A percentile compares a stretch with the other conserved stretches of the same genome.
Conservation (phyloP, 2,329 filamentous ascomycete genomes). For the Hypoxylon sp. region DNA sequence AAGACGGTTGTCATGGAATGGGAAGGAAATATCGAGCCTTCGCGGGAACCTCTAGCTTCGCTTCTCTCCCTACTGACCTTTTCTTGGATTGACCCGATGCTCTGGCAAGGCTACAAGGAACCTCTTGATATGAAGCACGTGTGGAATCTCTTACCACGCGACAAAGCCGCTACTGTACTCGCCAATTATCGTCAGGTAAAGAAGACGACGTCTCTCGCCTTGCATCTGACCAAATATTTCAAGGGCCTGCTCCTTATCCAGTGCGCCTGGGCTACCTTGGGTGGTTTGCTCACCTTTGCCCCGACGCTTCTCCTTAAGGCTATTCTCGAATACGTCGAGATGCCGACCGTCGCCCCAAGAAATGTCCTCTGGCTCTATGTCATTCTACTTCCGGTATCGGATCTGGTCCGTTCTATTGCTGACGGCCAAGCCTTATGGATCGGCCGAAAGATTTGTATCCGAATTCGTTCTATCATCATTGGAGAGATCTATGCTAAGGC, state of each 20-base stretch:
- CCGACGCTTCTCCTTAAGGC: constrained; percentile 92
- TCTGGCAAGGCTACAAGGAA: constrained; percentile 90
- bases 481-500: constrained; percentile 98
- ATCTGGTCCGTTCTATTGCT: constrained; percentile 83
- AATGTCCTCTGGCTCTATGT: constrained; percentile 98
- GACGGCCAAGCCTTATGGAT: constrained; percentile 93
- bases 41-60: constrained; percentile 88
- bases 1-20: constrained; percentile 89
- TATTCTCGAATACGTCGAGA: constrained; percentile 94
- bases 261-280: constrained; percentile 82
- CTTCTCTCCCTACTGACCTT: constrained; percentile 91
- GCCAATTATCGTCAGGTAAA: constrained; percentile 87
- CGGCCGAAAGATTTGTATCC: constrained; percentile 93
- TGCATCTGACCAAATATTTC: constrained; percentile 89
- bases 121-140: constrained; percentile 87
- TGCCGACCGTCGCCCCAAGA: constrained; percentile 78
- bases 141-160: constrained; percentile 90
- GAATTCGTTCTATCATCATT: constrained; percentile 92
- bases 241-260: constrained; percentile 81
- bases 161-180: constrained; percentile 87
- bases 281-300: constrained; percentile 88
- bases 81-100: constrained; percentile 89
- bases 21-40: constrained; percentile 89
- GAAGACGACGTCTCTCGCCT: constrained; percentile 83
- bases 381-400: constrained; percentile 87